Conservation (phyloP, 2,329 filamentous ascomycete species). For the Epichloe coenophiala region DNA sequence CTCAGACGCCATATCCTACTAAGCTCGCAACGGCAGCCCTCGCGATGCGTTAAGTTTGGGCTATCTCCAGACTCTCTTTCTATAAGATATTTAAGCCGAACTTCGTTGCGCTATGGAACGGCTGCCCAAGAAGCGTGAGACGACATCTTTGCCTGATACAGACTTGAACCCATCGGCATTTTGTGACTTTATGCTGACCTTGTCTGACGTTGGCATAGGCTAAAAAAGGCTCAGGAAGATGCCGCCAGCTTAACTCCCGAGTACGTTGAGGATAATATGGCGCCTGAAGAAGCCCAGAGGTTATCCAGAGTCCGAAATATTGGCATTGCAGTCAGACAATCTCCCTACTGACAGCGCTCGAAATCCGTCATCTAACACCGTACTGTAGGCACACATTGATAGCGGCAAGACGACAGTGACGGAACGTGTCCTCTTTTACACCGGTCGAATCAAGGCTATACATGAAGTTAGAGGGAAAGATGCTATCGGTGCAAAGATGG, state of each 20-base stretch:
- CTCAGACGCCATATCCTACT: conserved; percentile 25
- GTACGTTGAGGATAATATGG: conserved; percentile 63
- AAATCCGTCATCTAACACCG: conserved; percentile 7
- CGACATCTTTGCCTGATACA: background rate
- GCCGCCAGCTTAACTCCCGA: conserved; percentile 39
- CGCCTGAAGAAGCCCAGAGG: conserved; percentile 63
- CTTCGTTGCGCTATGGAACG: conserved; percentile 13
- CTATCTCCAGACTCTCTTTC: too few species aligned
- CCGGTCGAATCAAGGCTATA: conserved; percentile 89
- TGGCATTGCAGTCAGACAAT: conserved; percentile 68
- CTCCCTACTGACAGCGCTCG: conserved; percentile 5
- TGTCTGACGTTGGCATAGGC: conserved; percentile 11
- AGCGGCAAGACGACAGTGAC: conserved; percentile 95
- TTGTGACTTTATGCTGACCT: conserved; percentile 1
- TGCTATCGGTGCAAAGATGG: conserved; percentile 96
- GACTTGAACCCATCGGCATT: background rate
- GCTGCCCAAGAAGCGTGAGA: conserved; percentile 31
- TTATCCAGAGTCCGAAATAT: conserved; percentile 84
- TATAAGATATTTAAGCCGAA: conserved; percentile 20
- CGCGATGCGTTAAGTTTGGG: conserved; percentile 3
- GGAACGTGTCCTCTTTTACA: conserved; percentile 94
- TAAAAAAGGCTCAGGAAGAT: conserved; percentile 43
- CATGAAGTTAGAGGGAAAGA: conserved; percentile 95
- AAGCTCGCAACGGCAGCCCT: conserved; percentile 15
- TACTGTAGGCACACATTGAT: conserved; percentile 76